These are phyloP conservation scores for Circinella umbellata DNA, from an alignment of 371 early-diverging fungal genomes.

Conservation along the genomic window DNA sequence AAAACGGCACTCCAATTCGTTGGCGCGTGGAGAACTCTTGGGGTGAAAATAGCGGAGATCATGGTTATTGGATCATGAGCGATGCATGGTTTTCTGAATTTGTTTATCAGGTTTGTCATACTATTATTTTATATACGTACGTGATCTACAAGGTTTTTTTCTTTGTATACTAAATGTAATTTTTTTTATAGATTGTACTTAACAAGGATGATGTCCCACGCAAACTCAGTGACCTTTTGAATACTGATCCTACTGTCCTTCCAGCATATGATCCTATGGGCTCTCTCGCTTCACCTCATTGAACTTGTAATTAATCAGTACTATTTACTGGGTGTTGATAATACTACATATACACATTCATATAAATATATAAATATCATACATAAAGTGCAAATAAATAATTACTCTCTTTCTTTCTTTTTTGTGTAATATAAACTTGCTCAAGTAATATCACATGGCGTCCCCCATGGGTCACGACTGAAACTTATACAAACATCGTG, in stretches of 20 bases:
- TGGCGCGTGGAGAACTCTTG: constrained; percentile 88
- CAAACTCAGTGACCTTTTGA: constrained; percentile 62
- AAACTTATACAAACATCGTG: no score
- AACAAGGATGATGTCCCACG: constrained; percentile 68
- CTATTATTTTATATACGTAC: not conserved
- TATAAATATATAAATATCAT: no score
- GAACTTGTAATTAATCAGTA: not conserved
- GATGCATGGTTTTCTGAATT: constrained; percentile 83
- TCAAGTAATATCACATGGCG: no score
- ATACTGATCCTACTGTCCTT: constrained; percentile 67
- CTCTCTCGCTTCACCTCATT: constrained; percentile 44
- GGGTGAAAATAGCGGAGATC: constrained; percentile 73
- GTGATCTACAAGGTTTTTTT: not conserved
- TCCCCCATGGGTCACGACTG: no score
- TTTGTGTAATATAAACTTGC: no score
- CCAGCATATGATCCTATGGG: constrained; percentile 83
- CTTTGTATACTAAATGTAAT: not conserved
- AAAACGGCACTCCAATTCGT: constrained; percentile 61
- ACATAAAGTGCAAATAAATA: no score
- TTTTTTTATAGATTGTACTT: constrained; percentile 59
- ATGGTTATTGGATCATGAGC: constrained; percentile 81
- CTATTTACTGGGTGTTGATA: no score
- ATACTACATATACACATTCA: no score
- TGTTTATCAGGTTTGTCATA: constrained; percentile 65
- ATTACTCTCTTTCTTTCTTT: no score